A percentile compares a stretch with the other conserved stretches of the same genome.
Evolutionary conservation across 2,329 filamentous ascomycete species (phyloP).

Genomic region (Sphaerulina vaccinii): DNA sequence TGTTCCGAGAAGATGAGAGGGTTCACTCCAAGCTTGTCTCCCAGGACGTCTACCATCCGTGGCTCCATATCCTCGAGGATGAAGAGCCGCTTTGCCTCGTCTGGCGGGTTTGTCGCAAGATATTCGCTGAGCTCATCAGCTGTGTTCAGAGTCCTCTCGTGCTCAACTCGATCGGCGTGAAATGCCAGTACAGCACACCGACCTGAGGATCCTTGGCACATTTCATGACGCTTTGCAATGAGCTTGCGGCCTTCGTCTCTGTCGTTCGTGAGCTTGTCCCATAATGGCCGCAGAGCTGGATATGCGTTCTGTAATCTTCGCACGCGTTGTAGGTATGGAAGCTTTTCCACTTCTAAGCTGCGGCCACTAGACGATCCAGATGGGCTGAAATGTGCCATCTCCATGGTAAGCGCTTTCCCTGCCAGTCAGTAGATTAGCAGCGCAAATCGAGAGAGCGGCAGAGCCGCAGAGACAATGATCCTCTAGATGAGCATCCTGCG

Average conservation of each 20-base stretch:
- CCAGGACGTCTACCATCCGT: slow-evolving; percentile 25
- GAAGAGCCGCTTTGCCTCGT: slow-evolving; percentile 19
- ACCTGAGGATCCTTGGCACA: slow-evolving; percentile 3
- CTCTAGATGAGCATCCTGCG: no score
- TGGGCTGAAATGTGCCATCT: not conserved
- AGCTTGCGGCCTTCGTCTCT: slow-evolving; percentile 12
- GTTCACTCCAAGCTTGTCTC: slow-evolving; percentile 23
- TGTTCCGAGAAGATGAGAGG: slow-evolving; percentile 29
- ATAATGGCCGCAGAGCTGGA: slow-evolving; percentile 8
- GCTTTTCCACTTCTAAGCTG: not conserved
- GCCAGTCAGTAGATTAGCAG: no score
- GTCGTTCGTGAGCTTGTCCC: slow-evolving; percentile 15
- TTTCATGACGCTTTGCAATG: not conserved
- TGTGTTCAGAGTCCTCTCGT: not conserved
- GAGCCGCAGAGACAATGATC: no score
- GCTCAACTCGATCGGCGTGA: not conserved
- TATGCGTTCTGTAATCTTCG: slow-evolving; percentile 5
- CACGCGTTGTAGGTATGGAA: slow-evolving; percentile 5
- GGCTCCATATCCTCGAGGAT: slow-evolving; percentile 31
- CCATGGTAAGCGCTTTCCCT: no score
- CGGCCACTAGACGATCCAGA: not conserved
- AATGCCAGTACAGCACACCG: slow-evolving; percentile 20
- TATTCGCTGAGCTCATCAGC: slow-evolving; percentile 3
- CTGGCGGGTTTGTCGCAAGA: slow-evolving; percentile 1
- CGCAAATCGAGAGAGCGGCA: no score